Conservation (phyloP, 1,139 yeast genomes). For the Kodamaea ohmeri region DNA sequence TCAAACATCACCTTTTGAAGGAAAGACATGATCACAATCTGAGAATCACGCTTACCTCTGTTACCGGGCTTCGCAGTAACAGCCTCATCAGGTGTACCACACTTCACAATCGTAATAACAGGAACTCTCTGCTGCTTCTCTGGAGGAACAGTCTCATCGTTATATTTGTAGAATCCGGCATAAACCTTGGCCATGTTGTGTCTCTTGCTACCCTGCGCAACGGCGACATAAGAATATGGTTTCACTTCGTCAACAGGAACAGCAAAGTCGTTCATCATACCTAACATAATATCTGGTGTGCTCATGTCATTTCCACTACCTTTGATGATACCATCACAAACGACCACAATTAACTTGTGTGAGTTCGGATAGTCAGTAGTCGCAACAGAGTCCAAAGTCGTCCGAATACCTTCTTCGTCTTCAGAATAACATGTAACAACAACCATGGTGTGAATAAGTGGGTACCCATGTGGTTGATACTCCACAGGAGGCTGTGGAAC, state of each 20-base stretch:
- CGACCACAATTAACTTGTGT: conserved; percentile 76
- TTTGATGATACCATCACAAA: conserved; percentile 92
- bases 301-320: conserved; percentile 86
- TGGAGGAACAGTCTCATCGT: conserved; percentile 66
- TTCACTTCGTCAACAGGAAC: conserved; percentile 69
- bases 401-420: conserved; percentile 79
- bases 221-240: conserved; percentile 88
- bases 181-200: conserved; percentile 97
- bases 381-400: conserved; percentile 86
- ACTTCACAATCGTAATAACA: conserved; percentile 75
- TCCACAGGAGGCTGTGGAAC: conserved; percentile 87
- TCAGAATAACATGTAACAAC: conserved; percentile 95
- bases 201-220: conserved; percentile 87
- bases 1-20: conserved; percentile 89
- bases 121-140: conserved; percentile 92
- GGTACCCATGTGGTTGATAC: conserved; percentile 85
- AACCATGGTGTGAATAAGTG: conserved; percentile 79
- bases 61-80: conserved; percentile 88
- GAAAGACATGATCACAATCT: conserved; percentile 88
- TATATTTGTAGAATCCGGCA: conserved; percentile 85
- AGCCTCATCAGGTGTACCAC: conserved; percentile 89
- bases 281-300: conserved; percentile 85
- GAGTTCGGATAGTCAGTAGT: conserved; percentile 94
- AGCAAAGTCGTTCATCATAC: conserved; percentile 84
- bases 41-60: conserved; percentile 98